phyloP scores from a whole-genome alignment of 768 basidiomycete species.

The Suillus placidus region DNA sequence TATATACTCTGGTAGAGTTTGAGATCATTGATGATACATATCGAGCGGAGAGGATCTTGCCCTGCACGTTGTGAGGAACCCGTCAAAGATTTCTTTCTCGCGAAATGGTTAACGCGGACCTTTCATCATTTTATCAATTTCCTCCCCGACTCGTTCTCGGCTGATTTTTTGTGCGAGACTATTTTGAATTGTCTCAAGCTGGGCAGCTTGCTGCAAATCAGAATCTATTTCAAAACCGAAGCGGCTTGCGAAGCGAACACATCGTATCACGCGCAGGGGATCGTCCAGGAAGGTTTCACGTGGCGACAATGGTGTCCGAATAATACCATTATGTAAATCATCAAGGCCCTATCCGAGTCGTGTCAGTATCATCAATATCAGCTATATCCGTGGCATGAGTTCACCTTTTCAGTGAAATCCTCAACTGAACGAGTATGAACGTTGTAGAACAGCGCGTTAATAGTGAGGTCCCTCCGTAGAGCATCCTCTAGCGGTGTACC shows the following conservation, averaged over 20 bases:
- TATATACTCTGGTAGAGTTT: slow-evolving; percentile 72
- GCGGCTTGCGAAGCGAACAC: slow-evolving; percentile 88
- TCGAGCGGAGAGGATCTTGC: slow-evolving; percentile 70
- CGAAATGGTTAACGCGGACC: slow-evolving; percentile 43
- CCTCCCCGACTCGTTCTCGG: slow-evolving; percentile 89
- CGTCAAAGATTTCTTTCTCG: slow-evolving; percentile 6
- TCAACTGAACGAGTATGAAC: slow-evolving; percentile 85
- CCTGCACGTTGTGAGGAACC: slow-evolving; percentile 46
- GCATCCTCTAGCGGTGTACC: slow-evolving; percentile 95
- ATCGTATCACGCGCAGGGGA: slow-evolving; percentile 89
- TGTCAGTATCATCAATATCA: slow-evolving; percentile 16
- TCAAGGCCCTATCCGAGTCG: slow-evolving; percentile 63
- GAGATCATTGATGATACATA: slow-evolving; percentile 74
- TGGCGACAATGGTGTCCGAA: slow-evolving; percentile 89
- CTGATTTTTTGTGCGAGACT: slow-evolving; percentile 81
- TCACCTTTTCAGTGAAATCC: slow-evolving; percentile 80
- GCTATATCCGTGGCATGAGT: background rate
- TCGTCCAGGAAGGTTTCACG: slow-evolving; percentile 91
- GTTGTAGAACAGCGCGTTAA: slow-evolving; percentile 97
- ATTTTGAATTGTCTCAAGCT: slow-evolving; percentile 62
- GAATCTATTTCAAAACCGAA: slow-evolving; percentile 80
- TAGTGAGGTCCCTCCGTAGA: slow-evolving; percentile 86
- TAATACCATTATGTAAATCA: slow-evolving; percentile 77
- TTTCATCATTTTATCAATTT: slow-evolving; percentile 93
- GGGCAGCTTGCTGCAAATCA: slow-evolving; percentile 65